phyloP scores from a whole-genome alignment of 371 early-diverging fungal species.

The Parasitella parasitica region DNA sequence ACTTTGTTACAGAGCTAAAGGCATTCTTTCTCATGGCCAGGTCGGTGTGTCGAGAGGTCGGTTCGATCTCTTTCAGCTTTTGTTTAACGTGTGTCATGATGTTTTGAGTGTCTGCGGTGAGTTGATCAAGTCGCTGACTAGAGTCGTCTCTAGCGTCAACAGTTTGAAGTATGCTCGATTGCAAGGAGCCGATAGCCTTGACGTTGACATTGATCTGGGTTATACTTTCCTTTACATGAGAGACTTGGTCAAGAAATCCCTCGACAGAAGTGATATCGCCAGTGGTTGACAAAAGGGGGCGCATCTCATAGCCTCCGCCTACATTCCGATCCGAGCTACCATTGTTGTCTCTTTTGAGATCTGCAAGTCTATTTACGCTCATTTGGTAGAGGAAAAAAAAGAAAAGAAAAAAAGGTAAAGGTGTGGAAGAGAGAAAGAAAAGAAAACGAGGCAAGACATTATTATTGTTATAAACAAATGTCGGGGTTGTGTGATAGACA shows the following conservation, averaged over 20 bases:
- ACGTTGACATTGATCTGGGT: constrained; percentile 40
- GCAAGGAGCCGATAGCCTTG: constrained; percentile 29
- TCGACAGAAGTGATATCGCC: constrained; percentile 31
- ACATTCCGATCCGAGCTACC: constrained; percentile 12
- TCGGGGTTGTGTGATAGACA: too few species aligned
- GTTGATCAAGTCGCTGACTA: constrained; percentile 29
- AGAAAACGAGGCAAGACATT: neutral
- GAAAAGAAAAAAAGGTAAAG: neutral
- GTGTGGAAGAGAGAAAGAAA: neutral
- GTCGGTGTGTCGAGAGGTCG: constrained; percentile 39
- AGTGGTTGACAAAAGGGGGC: constrained; percentile 38
- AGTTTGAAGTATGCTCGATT: constrained; percentile 40
- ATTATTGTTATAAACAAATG: neutral
- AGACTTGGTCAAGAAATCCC: constrained; percentile 38
- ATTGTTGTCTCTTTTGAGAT: constrained; percentile 23
- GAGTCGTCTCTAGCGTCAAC: constrained; percentile 39
- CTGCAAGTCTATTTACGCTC: constrained; percentile 51
- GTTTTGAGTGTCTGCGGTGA: constrained; percentile 36
- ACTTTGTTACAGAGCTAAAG: constrained; percentile 41
- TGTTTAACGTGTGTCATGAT: constrained; percentile 46
- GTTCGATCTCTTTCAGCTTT: constrained; percentile 47
- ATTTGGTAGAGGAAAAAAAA: constrained; percentile 16
- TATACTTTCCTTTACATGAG: constrained; percentile 43
- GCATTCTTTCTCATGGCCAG: constrained; percentile 48
- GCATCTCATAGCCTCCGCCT: constrained; percentile 44